These are phyloP conservation scores for Ganoderma multipileum DNA, from an alignment of 1,284 basidiomycete species.

Conservation along the genomic window DNA sequence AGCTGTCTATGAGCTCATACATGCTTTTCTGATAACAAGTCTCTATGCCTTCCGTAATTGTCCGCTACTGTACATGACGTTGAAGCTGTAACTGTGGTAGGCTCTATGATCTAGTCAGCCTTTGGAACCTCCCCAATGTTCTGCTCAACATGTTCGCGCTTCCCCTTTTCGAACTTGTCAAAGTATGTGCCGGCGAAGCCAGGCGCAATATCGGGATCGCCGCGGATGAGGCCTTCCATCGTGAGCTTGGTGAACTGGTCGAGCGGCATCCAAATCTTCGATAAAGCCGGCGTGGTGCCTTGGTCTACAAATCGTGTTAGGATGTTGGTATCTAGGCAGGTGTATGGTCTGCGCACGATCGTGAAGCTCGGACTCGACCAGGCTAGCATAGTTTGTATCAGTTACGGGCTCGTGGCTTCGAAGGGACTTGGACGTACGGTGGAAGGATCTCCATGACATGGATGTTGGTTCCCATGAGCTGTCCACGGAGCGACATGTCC, in stretches of 20 bases:
- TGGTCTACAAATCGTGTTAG: slow-evolving; percentile 45
- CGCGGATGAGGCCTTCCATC: slow-evolving; percentile 55
- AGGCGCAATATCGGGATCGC: slow-evolving; percentile 48
- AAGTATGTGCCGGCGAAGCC: slow-evolving; percentile 39
- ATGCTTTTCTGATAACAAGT: not conserved
- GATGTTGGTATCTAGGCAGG: not conserved
- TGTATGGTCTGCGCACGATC: slow-evolving; percentile 50
- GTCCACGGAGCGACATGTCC: slow-evolving; percentile 53
- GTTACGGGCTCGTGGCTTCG: not conserved
- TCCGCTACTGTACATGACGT: not conserved
- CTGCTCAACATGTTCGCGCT: slow-evolving; percentile 32
- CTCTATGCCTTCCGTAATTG: not conserved
- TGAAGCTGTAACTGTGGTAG: not conserved
- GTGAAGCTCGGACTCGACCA: slow-evolving; percentile 72
- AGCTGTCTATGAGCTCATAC: not conserved
- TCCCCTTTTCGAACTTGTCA: slow-evolving; percentile 42
- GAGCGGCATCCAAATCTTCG: slow-evolving; percentile 67
- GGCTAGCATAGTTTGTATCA: slow-evolving; percentile 39
- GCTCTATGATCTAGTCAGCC: not conserved
- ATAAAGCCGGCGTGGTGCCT: slow-evolving; percentile 54
- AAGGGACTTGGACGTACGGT: slow-evolving; percentile 49
- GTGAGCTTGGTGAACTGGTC: slow-evolving; percentile 54
- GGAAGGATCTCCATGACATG: slow-evolving; percentile 67
- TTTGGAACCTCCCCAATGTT: not conserved
- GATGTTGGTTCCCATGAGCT: slow-evolving; percentile 58